Percentiles rank a stretch among this genome's conserved stretches.
Evolutionary conservation across 1,139 yeast genomes (phyloP).

Genomic region (Candida tetrigidarum): DNA sequence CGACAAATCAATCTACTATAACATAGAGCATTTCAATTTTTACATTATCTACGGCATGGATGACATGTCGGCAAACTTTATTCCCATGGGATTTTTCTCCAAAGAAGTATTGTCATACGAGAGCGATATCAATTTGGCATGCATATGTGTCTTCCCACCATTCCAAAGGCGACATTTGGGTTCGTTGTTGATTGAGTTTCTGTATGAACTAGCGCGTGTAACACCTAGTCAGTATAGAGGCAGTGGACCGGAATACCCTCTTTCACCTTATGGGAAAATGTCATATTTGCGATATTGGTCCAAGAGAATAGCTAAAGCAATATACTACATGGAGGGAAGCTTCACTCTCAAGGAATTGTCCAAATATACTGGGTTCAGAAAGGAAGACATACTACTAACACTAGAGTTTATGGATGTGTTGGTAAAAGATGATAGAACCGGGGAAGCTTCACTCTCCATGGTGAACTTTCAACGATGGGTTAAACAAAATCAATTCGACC

Average conservation of each 20-base stretch:
- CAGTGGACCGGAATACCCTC: slow-evolving; percentile 93
- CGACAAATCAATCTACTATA: slow-evolving; percentile 85
- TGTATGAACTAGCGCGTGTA: slow-evolving; percentile 67
- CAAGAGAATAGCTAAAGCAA: slow-evolving; percentile 32
- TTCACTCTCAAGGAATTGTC: slow-evolving; percentile 60
- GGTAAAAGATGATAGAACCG: slow-evolving; percentile 19
- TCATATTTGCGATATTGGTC: slow-evolving; percentile 86
- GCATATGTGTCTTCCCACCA: slow-evolving; percentile 91
- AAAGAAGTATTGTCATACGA: slow-evolving; percentile 87
- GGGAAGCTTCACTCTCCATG: slow-evolving; percentile 21
- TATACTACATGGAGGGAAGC: slow-evolving; percentile 18
- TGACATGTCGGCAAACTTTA: slow-evolving; percentile 23
- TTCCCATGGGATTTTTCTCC: slow-evolving; percentile 91
- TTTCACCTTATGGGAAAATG: slow-evolving; percentile 78
- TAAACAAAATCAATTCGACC: slow-evolving; percentile 25
- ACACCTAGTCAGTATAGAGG: slow-evolving; percentile 58
- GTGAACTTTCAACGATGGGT: slow-evolving; percentile 38
- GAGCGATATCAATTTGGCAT: slow-evolving; percentile 78
- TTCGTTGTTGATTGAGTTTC: slow-evolving; percentile 77
- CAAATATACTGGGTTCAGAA: slow-evolving; percentile 66
- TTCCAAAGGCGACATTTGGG: slow-evolving; percentile 84
- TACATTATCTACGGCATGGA: slow-evolving; percentile 65
- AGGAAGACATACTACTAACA: slow-evolving; percentile 68
- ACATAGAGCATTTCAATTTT: slow-evolving; percentile 78
- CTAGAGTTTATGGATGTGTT: slow-evolving; percentile 64